Conservation (phyloP, 2,329 filamentous ascomycete species). For the Ophiostoma angusticollis region DNA sequence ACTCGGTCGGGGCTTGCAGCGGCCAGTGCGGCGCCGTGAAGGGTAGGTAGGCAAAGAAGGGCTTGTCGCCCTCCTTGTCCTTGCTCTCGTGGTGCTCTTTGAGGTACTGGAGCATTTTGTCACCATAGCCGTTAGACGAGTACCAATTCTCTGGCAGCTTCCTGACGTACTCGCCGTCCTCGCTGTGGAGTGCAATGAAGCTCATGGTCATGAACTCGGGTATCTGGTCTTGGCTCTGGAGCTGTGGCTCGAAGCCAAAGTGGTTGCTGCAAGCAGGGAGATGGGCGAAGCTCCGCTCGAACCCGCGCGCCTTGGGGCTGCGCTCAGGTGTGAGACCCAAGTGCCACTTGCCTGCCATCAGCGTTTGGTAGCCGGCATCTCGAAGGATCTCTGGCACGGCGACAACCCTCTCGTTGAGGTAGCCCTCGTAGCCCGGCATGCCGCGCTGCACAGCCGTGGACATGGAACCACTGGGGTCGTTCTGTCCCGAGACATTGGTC, state of each 20-base stretch:
- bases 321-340: constrained; percentile 37
- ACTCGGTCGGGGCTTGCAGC: constrained; percentile 42
- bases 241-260: constrained; percentile 15
- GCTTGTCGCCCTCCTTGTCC: neutral
- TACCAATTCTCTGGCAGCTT: constrained; percentile 34
- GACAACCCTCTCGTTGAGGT: constrained; percentile 46
- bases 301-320: constrained; percentile 29
- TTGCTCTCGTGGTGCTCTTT: neutral
- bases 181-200: constrained; percentile 26
- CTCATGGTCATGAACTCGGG: constrained; percentile 27
- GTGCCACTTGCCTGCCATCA: constrained; percentile 54
- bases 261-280: constrained; percentile 47
- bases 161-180: constrained; percentile 18
- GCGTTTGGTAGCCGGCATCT: constrained; percentile 45
- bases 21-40: constrained; percentile 54
- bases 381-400: constrained; percentile 44
- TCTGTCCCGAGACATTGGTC: constrained; percentile 3
- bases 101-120: constrained; percentile 39
- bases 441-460: constrained; percentile 16
- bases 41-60: constrained; percentile 31
- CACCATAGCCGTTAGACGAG: constrained; percentile 38
- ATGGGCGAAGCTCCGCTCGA: constrained; percentile 45
- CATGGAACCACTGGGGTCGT: too few relatives aligned
- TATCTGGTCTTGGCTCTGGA: constrained; percentile 27
- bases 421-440: constrained; percentile 50